Conservation (phyloP, 192 early-diverging fungal genomes). For the Coemansia sp. region DNA sequence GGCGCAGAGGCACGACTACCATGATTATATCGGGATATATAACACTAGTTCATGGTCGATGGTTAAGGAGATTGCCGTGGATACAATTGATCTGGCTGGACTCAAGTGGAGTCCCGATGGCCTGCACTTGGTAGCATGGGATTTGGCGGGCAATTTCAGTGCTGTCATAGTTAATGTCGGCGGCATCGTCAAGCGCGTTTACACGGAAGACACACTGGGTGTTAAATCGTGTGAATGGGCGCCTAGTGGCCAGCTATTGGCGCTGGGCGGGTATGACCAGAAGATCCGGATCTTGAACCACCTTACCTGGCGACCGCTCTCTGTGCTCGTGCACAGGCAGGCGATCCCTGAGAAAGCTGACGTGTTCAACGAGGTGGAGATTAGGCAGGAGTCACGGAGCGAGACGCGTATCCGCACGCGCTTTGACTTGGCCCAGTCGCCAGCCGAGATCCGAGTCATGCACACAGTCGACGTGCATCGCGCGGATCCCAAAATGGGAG, state of each 20-base stretch:
- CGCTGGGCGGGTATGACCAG: conserved; percentile 35
- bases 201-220: conserved; percentile 28
- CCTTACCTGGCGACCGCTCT: conserved; percentile 49
- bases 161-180: conserved; percentile 33
- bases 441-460: conserved; percentile 15
- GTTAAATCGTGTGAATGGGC: conserved; percentile 34
- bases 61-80: conserved; percentile 31
- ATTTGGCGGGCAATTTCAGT: conserved; percentile 19
- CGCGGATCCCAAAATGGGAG: conserved; percentile 5
- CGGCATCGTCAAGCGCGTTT: conserved; percentile 37
- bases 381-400: conserved; percentile 20
- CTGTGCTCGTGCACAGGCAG: conserved; percentile 30
- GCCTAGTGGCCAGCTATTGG: conserved; percentile 47
- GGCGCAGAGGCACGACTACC: conserved; percentile 52
- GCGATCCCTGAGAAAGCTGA: conserved; percentile 15
- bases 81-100: conserved; percentile 30
- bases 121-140: conserved; percentile 44
- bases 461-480: conserved; percentile 27
- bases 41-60: conserved; percentile 36
- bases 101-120: conserved; percentile 48
- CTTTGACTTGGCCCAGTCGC: conserved; percentile 27
- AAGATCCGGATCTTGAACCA: conserved; percentile 38
- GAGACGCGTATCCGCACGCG: conserved; percentile 22
- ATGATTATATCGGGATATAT: conserved; percentile 48
- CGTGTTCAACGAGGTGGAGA: conserved; percentile 40